These are phyloP conservation scores for Tephrocybe sp. DNA, from an alignment of 768 basidiomycete genomes.

Conservation along the genomic window DNA sequence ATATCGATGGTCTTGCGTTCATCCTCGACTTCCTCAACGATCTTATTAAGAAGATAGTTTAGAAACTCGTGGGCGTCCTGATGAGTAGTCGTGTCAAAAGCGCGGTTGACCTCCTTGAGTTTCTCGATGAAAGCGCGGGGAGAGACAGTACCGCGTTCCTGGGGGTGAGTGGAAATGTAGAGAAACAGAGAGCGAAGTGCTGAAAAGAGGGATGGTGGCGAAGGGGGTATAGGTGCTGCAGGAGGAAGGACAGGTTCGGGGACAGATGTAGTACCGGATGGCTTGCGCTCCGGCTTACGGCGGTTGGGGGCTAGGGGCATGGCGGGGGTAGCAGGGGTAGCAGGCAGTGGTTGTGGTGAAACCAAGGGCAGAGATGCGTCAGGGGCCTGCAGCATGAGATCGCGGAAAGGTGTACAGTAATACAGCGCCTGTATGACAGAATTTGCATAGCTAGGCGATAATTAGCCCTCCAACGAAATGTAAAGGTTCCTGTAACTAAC, in stretches of 20 bases:
- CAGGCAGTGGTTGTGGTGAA: slow-evolving; percentile 21
- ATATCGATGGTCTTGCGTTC: slow-evolving; percentile 47
- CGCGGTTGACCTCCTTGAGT: slow-evolving; percentile 88
- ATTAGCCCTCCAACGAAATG: slow-evolving; percentile 12
- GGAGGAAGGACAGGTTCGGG: slow-evolving; percentile 28
- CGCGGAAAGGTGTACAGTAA: slow-evolving; percentile 91
- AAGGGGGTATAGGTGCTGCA: slow-evolving; percentile 48
- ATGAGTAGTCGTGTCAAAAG: slow-evolving; percentile 89
- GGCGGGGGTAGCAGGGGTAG: slow-evolving; percentile 26
- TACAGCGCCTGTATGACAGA: slow-evolving; percentile 98
- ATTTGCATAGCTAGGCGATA: slow-evolving; percentile 82
- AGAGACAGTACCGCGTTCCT: slow-evolving; percentile 81
- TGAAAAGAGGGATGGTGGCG: slow-evolving; percentile 80
- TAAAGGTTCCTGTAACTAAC: slow-evolving; percentile 38
- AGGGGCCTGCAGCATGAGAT: slow-evolving; percentile 74
- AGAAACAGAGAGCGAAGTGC: slow-evolving; percentile 92
- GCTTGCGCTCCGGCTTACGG: slow-evolving; percentile 60
- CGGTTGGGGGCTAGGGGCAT: slow-evolving; percentile 40
- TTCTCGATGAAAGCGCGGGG: slow-evolving; percentile 93
- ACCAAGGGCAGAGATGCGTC: slow-evolving; percentile 47
- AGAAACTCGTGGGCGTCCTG: slow-evolving; percentile 99
- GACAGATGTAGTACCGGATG: slow-evolving; percentile 26
- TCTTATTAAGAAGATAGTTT: slow-evolving; percentile 89
- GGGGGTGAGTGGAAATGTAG: slow-evolving; percentile 76
- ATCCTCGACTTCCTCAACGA: slow-evolving; percentile 90